Percentiles rank a stretch among this genome's conserved stretches.
phyloP scores from a whole-genome alignment of 331 rosid species.

The Malus hybrid region DNA sequence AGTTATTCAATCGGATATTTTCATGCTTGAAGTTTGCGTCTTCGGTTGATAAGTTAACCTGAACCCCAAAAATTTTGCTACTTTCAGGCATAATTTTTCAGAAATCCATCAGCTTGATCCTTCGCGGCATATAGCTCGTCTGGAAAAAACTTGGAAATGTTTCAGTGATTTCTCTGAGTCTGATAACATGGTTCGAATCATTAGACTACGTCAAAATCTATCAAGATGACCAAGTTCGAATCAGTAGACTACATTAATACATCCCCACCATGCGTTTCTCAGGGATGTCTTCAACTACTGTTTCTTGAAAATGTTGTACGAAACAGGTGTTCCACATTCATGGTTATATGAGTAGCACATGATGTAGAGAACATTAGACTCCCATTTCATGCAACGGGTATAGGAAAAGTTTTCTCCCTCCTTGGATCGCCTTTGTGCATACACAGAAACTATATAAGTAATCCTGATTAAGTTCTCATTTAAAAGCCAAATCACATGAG shows the following conservation, averaged over 20 bases:
- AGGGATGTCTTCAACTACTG: neutral
- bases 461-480: too few species aligned
- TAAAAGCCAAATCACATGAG: neutral
- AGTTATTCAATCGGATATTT: slow-evolving; percentile 18
- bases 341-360: too few species aligned
- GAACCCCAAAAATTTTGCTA: neutral
- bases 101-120: neutral
- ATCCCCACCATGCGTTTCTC: neutral
- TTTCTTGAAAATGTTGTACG: too few species aligned
- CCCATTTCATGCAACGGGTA: too few species aligned
- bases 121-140: neutral
- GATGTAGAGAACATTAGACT: too few species aligned
- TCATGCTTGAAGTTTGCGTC: slow-evolving; percentile 3
- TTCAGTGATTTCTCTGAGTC: neutral
- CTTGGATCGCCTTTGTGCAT: too few species aligned
- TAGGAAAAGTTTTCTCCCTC: too few species aligned
- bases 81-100: neutral
- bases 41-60: neutral
- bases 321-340: too few species aligned
- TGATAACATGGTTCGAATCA: neutral
- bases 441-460: too few species aligned
- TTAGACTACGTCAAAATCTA: neutral
- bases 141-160: too few species aligned
- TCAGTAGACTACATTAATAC: neutral
- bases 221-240: too few species aligned